Conservation (phyloP, 345 rosid species). For the Atalantia buxifolia region DNA sequence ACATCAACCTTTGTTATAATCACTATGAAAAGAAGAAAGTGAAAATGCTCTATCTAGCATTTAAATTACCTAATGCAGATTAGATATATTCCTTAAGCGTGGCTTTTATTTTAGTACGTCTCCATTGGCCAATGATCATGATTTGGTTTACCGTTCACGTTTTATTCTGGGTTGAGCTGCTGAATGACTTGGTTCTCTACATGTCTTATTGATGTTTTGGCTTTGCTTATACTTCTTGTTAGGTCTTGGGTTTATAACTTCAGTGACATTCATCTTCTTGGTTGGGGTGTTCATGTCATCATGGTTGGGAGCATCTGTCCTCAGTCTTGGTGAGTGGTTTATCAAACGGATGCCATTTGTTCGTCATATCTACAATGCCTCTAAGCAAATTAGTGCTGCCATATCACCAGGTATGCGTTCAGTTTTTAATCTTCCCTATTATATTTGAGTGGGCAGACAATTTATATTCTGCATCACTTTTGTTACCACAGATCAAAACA, state of each 20-base stretch:
- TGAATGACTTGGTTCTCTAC: not conserved
- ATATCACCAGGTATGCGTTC: conserved; percentile 79
- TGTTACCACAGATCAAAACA: conserved; percentile 76
- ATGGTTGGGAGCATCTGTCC: conserved; percentile 97
- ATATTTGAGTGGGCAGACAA: not conserved
- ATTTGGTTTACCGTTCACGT: not conserved
- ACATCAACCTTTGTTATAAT: not conserved
- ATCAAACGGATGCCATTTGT: conserved; percentile 98
- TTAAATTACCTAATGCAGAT: not conserved
- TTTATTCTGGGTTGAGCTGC: not conserved
- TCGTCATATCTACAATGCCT: conserved; percentile 95
- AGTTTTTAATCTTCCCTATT: conserved; percentile 1
- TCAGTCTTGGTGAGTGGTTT: conserved; percentile 96
- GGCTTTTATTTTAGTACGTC: not conserved
- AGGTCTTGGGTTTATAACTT: conserved; percentile 97
- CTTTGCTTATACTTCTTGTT: conserved; percentile 22
- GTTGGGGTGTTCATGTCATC: conserved; percentile 99
- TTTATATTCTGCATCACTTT: conserved; percentile 1
- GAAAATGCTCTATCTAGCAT: not conserved
- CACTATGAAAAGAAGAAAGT: not conserved
- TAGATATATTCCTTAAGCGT: not conserved
- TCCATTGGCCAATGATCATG: not conserved
- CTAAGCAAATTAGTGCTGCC: conserved; percentile 98
- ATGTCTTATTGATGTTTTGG: conserved; percentile 10
- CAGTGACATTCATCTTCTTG: conserved; percentile 88